Base-by-base conservation (phyloP, 805 yeast genomes). In the Cyberlindnera suaveolens region DNA sequence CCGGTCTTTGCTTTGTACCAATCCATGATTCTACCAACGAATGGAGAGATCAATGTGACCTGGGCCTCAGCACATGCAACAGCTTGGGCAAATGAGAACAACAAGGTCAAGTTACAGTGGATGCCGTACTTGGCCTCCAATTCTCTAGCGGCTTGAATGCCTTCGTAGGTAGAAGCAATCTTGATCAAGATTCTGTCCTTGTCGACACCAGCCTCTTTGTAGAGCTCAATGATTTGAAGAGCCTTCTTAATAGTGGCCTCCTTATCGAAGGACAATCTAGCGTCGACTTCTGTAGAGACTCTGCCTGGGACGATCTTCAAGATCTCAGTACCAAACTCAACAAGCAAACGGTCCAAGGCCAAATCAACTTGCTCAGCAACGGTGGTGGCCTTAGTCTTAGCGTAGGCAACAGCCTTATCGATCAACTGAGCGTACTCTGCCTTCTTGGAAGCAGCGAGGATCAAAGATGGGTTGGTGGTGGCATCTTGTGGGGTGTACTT, bases 401-500 rank as follows among this genome's bases (percentile, higher is more conserved):
- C 96, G 71, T 81, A 86, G 36, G 78, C 85, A 54, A 93, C 85
- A 46, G 99, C 98, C 58, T 77, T 76, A 66, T 93, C 98, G 53
- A 93, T 85, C 66, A 93, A 76, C 63, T 80, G 75, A 46, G 96
- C 84, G 72, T 93, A 93, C 64, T 84, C 89, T 35, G 89, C 69
- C 74, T 89, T 86, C 71, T 84, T 86, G 45, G 98, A 64, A 46
- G 99, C 99, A 53, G 98, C 98, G 59, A 93, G 75, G 61, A 93
- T 91, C 73, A 93, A 77, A 36, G 98, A 89, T 55, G 99, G 99
- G 77, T 93, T 93, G 66, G 99, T 93, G 58, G 99, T 93, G 55
- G 99, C 96, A 70, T 93, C 99, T 75, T 93, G 98, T 56, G 99
- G 99, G 59, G 93, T 87, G 76, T 85, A 93, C 71, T 90, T 88